Evolutionary conservation across 371 early-diverging fungal species (phyloP).

Genomic region (Nosema granulosis): DNA sequence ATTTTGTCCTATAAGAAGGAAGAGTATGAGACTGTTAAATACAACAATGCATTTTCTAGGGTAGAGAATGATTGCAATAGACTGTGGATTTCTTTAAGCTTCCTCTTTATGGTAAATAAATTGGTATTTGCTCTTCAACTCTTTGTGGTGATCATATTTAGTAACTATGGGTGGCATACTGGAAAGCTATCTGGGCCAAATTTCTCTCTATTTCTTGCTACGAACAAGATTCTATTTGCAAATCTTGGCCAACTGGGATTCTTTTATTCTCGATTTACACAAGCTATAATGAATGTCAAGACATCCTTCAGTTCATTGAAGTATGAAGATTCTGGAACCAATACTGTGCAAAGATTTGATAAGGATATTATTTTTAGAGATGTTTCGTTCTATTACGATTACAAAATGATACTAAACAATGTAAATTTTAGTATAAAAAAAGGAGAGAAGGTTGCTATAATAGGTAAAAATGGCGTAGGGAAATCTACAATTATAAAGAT

Average conservation of each 20-base stretch:
- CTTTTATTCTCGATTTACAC: conserved; percentile 59
- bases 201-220: conserved; percentile 47
- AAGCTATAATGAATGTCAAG: conserved; percentile 53
- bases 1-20: conserved; percentile 57
- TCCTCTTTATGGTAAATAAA: conserved; percentile 60
- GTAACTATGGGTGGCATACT: conserved; percentile 24
- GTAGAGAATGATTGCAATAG: conserved; percentile 30
- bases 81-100: conserved; percentile 48
- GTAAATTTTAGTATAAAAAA: conserved; percentile 56
- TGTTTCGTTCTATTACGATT: background rate
- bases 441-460: conserved; percentile 71
- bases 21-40: conserved; percentile 48
- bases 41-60: conserved; percentile 41
- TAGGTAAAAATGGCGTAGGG: conserved; percentile 68
- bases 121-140: conserved; percentile 48
- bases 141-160: conserved; percentile 47
- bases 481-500: conserved; percentile 64
- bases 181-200: conserved; percentile 35
- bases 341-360: conserved; percentile 14
- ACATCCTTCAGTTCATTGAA: background rate
- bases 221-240: conserved; percentile 35
- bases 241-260: conserved; percentile 58
- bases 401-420: conserved; percentile 44
- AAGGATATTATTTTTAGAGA: conserved; percentile 23
- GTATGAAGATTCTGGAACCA: background rate